Percentiles rank a stretch among this genome's conserved stretches.
phyloP scores from a whole-genome alignment of 2,329 filamentous ascomycete genomes.

The Ophiostoma ips region DNA sequence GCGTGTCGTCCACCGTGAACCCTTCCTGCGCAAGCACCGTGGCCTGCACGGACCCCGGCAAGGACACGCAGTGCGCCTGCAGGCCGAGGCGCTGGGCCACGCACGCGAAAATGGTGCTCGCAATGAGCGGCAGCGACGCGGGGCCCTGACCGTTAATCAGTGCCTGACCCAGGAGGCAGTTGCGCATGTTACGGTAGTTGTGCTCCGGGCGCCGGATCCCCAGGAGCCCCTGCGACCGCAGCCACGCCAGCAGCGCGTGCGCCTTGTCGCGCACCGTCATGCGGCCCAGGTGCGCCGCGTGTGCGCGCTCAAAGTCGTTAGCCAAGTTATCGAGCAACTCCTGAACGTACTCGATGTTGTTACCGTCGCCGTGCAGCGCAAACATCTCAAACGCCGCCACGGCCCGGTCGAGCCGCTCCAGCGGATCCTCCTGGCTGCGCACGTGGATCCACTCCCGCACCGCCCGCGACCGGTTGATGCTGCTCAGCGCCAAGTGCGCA shows the following conservation, averaged over 20 bases:
- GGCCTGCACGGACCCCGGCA: constrained; percentile 75
- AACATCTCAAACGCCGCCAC: constrained; percentile 84
- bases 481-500: constrained; percentile 58
- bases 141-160: constrained; percentile 56
- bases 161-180: constrained; percentile 77
- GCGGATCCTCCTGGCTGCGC: constrained; percentile 21
- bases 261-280: constrained; percentile 55
- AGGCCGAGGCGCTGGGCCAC: constrained; percentile 63
- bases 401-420: constrained; percentile 48
- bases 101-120: constrained; percentile 72
- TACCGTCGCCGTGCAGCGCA: constrained; percentile 55
- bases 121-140: constrained; percentile 74
- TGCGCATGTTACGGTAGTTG: constrained; percentile 67
- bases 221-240: constrained; percentile 53
- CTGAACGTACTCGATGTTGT: constrained; percentile 55
- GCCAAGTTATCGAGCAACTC: constrained; percentile 49
- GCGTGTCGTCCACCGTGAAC: constrained; percentile 42
- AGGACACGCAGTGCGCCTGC: constrained; percentile 63
- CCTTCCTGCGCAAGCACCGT: constrained; percentile 52
- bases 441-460: constrained; percentile 62
- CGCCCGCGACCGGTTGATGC: constrained; percentile 68
- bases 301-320: constrained; percentile 34
- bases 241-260: constrained; percentile 50
- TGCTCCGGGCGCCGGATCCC: constrained; percentile 51
- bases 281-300: constrained; percentile 34